Percentiles rank a stretch among this genome's conserved stretches.
These are phyloP conservation scores for Paramyrothecium sp. DNA, from an alignment of 2,329 filamentous ascomycete species.

Conservation along the genomic window DNA sequence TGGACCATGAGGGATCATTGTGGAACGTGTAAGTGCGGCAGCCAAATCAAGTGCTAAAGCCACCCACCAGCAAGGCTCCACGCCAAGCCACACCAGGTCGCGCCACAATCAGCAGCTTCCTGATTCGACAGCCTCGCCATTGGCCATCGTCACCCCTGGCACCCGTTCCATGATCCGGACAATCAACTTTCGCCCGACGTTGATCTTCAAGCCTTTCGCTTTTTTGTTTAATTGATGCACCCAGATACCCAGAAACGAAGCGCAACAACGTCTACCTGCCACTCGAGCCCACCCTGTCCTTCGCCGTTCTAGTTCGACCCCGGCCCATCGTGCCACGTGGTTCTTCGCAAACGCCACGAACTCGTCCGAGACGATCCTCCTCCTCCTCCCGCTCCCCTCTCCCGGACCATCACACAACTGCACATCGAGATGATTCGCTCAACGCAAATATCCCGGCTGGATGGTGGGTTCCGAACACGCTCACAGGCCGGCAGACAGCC, in stretches of 20 bases:
- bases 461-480: conserved; percentile 58
- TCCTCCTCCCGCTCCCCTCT: conserved; percentile 2
- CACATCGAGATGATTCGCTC: conserved; percentile 71
- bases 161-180: neutral
- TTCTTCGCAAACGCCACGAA: conserved; percentile 1
- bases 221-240: no score
- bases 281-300: neutral
- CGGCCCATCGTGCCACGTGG: conserved; percentile 1
- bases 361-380: neutral
- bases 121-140: neutral
- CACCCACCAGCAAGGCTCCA: neutral
- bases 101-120: neutral
- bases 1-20: no score
- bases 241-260: no score
- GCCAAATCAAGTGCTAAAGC: neutral
- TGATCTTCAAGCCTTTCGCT: no score
- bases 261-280: no score
- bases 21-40: no score
- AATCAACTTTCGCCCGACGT: no score
- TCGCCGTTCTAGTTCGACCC: neutral
- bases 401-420: conserved; percentile 5
- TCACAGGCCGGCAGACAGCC: neutral
- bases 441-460: conserved; percentile 90
- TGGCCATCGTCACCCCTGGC: neutral
- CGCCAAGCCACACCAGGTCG: neutral